Evolutionary conservation across 176 grass and related monocot genomes (phyloP).

Genomic region (Miscanthus lutarioriparius): DNA sequence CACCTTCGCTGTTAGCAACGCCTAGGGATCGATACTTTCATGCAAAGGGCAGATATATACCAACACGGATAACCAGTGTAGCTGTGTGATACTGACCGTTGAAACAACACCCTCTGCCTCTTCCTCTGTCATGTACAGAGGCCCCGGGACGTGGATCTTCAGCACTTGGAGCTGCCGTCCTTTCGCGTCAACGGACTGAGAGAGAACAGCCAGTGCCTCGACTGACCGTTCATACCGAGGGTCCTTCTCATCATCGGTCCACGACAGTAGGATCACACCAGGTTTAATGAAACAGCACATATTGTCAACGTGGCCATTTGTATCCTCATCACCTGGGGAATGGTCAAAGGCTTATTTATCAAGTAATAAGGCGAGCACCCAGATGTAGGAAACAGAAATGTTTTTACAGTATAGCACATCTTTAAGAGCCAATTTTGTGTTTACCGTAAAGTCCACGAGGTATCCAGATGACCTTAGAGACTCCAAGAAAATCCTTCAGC

Average conservation of each 20-base stretch:
- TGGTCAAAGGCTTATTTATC: background rate
- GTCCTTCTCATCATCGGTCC: conserved; percentile 72
- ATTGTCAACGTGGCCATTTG: conserved; percentile 89
- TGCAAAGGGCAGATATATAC: background rate
- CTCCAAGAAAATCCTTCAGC: conserved; percentile 77
- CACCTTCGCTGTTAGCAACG: background rate
- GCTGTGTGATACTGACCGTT: conserved; percentile 36
- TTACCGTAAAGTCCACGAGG: conserved; percentile 85
- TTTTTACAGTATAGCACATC: background rate
- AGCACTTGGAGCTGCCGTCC: conserved; percentile 64
- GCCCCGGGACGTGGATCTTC: conserved; percentile 86
- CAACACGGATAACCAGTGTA: background rate
- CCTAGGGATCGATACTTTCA: background rate
- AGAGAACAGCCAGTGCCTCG: conserved; percentile 68
- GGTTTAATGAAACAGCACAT: conserved; percentile 88
- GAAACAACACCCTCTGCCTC: conserved; percentile 60
- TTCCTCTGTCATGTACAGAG: conserved; percentile 83
- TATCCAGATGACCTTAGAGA: conserved; percentile 90
- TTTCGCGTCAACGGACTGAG: conserved; percentile 50
- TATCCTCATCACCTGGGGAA: conserved; percentile 81
- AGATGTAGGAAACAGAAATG: background rate
- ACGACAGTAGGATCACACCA: conserved; percentile 69
- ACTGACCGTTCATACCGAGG: conserved; percentile 75
- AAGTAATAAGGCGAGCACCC: background rate
- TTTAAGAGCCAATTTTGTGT: background rate